Evolutionary conservation across 805 yeast species (phyloP).

Genomic region (Vanderwaltozyma tropicalis): DNA sequence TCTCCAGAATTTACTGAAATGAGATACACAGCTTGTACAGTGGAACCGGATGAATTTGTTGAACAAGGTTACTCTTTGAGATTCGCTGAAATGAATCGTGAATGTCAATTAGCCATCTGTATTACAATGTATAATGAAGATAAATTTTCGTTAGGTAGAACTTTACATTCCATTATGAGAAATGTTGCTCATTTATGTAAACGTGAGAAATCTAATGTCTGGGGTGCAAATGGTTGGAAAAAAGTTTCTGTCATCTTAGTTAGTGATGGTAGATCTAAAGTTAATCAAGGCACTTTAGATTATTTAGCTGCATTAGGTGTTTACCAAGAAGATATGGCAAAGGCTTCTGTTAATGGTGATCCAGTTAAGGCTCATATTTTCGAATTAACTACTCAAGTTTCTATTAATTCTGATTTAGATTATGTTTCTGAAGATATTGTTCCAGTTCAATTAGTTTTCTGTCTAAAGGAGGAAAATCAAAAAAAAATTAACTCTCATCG

Average conservation of each 20-base stretch:
- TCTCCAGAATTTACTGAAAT: slow-evolving; percentile 89
- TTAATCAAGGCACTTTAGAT: slow-evolving; percentile 75
- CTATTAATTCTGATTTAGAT: slow-evolving; percentile 79
- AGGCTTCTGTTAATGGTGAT: slow-evolving; percentile 84
- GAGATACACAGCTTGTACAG: slow-evolving; percentile 95
- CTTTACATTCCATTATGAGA: slow-evolving; percentile 88
- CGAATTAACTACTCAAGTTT: slow-evolving; percentile 92
- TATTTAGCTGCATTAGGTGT: slow-evolving; percentile 90
- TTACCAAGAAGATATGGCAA: slow-evolving; percentile 94
- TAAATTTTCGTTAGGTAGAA: slow-evolving; percentile 79
- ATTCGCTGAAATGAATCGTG: slow-evolving; percentile 78
- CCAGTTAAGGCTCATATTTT: slow-evolving; percentile 89
- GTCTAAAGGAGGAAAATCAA: slow-evolving; percentile 83
- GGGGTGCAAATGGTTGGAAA: slow-evolving; percentile 98
- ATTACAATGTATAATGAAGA: slow-evolving; percentile 97
- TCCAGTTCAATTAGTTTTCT: slow-evolving; percentile 89
- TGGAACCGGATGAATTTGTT: slow-evolving; percentile 80
- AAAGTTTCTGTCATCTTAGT: slow-evolving; percentile 86
- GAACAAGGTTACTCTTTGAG: slow-evolving; percentile 76
- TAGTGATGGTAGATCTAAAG: slow-evolving; percentile 89
- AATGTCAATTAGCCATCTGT: slow-evolving; percentile 84
- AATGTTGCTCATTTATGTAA: slow-evolving; percentile 81
- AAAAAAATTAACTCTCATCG: slow-evolving; percentile 95
- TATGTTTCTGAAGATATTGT: slow-evolving; percentile 86
- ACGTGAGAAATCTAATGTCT: slow-evolving; percentile 68